These are phyloP conservation scores for Limonomyces culmigenus DNA, from an alignment of 1,284 basidiomycete genomes.

Conservation along the genomic window DNA sequence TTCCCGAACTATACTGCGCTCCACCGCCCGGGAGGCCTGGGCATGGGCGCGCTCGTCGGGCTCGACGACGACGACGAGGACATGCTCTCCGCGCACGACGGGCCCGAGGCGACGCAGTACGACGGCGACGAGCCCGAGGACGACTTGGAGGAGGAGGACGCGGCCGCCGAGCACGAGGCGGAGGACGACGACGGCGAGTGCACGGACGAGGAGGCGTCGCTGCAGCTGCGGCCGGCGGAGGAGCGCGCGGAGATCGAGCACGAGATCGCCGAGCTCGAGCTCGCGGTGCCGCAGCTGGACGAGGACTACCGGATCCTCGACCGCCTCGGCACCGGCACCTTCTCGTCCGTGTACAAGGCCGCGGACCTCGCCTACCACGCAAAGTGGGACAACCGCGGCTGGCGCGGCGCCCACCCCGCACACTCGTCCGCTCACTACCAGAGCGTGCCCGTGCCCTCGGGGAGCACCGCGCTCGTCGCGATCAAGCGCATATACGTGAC, in stretches of 20 bases:
- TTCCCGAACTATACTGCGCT: conserved; percentile 12
- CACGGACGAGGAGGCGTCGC: conserved; percentile 39
- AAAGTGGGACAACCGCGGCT: conserved; percentile 44
- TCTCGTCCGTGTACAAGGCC: conserved; percentile 97
- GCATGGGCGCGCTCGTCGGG: conserved; percentile 18
- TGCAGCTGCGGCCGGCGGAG: conserved; percentile 38
- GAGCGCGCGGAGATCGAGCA: conserved; percentile 61
- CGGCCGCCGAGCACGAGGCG: conserved; percentile 10
- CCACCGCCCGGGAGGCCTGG: conserved; percentile 11
- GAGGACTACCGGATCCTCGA: conserved; percentile 77
- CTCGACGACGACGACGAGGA: conserved; percentile 34
- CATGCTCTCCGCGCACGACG: conserved; percentile 36
- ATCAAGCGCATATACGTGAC: conserved; percentile 97
- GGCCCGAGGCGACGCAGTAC: conserved; percentile 17
- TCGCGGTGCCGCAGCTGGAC: conserved; percentile 41
- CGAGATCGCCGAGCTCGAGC: conserved; percentile 56
- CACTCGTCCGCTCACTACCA: conserved; percentile 46
- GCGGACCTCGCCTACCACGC: conserved; percentile 63
- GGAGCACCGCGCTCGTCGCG: conserved; percentile 66
- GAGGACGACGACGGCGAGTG: conserved; percentile 18
- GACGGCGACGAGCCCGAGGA: conserved; percentile 15
- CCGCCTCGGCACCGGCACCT: conserved; percentile 91
- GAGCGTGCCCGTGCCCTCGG: conserved; percentile 21
- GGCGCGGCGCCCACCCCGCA: conserved; percentile 10
- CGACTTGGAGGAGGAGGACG: conserved; percentile 13